Base-by-base conservation (phyloP, 2,329 filamentous ascomycete species). In the Periconia macrospinosa region DNA sequence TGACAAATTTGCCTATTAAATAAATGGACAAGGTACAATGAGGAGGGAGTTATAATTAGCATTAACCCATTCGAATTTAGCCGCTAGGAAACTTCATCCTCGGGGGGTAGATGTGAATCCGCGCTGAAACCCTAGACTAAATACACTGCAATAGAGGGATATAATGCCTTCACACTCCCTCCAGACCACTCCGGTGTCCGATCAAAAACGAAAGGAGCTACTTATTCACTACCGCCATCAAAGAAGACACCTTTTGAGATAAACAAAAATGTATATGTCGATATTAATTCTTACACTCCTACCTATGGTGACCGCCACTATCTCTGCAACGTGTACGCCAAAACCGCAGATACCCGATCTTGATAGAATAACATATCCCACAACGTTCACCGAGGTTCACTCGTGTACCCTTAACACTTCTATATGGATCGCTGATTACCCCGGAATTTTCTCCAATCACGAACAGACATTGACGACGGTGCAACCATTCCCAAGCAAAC, bases 391-490 rank as follows among this genome's bases (percentile, higher is more conserved):
- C 41, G 41, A 42, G 41, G 41, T 23, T 14, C 17, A 42, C 41
- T 42, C 14, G 41, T 42, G 41, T 42, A 42, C 41, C 14, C 13
- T 37, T 7, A 47, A 47, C 18, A 1, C 5, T 35, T 47, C 45
- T 30, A 40, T 19, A 8, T 40, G 11, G 30, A 6, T 33, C 45
- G 30, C n/a, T 30, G 30, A 2, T 47, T 47, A 20, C 40, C 40
- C 30, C 30, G 40, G 6, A 35, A 30, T 10, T 10, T 8, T 18
- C 7, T 19, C 45, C 45, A 47, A 47, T n/a, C n/a, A 40, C 45
- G 45, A 47, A 20, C 27, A 47, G 45, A 47, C 45, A 18, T 47
- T 47, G 30, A 47, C 45, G 45, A 47, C 45, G 10, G 11, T 47
- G n/a, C 45, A 40, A 20, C 45, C 45, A 15, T 47, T 47, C 15